A percentile compares a stretch with the other conserved stretches of the same genome.
phyloP scores from a whole-genome alignment of 495 filamentous ascomycete genomes.

The Massariosphaeria phaeospora region DNA sequence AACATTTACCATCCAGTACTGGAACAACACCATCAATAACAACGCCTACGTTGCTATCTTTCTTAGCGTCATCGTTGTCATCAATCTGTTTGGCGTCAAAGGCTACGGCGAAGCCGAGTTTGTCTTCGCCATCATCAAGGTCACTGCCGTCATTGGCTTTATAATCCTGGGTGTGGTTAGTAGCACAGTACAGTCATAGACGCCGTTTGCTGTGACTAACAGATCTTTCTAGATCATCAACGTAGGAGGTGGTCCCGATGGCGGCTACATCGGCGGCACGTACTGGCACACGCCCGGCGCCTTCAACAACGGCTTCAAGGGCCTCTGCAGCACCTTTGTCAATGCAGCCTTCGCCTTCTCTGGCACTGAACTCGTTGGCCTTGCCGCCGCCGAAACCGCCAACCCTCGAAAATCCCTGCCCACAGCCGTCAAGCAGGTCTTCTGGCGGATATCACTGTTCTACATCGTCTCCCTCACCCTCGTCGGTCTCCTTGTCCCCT shows the following conservation, averaged over 20 bases:
- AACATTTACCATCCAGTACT: slow-evolving; percentile 82
- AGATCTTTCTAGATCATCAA: no score
- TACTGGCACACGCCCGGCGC: slow-evolving; percentile 85
- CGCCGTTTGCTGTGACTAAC: no score
- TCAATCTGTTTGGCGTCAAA: slow-evolving; percentile 43
- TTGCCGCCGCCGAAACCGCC: slow-evolving; percentile 80
- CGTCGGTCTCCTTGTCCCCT: slow-evolving; percentile 39
- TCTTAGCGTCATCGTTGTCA: slow-evolving; percentile 35
- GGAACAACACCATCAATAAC: slow-evolving; percentile 61
- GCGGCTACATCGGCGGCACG: slow-evolving; percentile 75
- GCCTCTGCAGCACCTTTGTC: slow-evolving; percentile 88
- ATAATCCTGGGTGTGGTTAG: slow-evolving; percentile 40
- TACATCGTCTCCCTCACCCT: slow-evolving; percentile 39
- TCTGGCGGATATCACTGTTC: slow-evolving; percentile 82
- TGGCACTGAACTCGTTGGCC: slow-evolving; percentile 88
- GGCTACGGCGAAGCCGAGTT: slow-evolving; percentile 45
- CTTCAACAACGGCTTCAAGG: slow-evolving; percentile 90
- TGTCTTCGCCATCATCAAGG: slow-evolving; percentile 53
- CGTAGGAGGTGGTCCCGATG: slow-evolving; percentile 64
- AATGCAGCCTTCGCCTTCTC: slow-evolving; percentile 89
- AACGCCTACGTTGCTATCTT: slow-evolving; percentile 71
- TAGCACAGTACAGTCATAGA: no score
- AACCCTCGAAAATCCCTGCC: slow-evolving; percentile 85
- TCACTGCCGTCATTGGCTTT: slow-evolving; percentile 63
- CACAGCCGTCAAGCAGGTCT: slow-evolving; percentile 85